Conservation (phyloP, 1,284 basidiomycete species). For the Bjerkandera adusta region DNA sequence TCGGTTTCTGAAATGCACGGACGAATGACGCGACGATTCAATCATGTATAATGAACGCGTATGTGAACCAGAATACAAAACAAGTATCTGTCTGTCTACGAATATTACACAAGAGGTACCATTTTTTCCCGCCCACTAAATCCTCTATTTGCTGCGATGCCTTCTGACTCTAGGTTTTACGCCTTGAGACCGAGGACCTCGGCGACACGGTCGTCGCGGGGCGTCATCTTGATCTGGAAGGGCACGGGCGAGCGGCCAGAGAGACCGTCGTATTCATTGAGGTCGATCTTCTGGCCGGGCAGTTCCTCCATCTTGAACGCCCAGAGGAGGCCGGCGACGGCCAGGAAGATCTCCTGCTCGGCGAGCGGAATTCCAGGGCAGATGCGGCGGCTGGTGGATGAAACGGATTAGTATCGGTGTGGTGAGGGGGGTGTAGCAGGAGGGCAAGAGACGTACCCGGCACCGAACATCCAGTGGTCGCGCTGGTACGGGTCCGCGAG, state of each 20-base stretch:
- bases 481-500: conserved; percentile 37
- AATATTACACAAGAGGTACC: too few relatives aligned
- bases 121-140: too few relatives aligned
- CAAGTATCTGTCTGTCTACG: too few relatives aligned
- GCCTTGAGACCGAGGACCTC: conserved; percentile 7
- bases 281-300: conserved; percentile 12
- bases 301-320: conserved; percentile 14
- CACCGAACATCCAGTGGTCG: conserved; percentile 45
- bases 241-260: conserved; percentile 14
- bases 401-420: not conserved
- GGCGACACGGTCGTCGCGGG: conserved; percentile 12
- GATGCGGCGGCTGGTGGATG: conserved; percentile 23
- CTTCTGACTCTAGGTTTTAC: too few relatives aligned
- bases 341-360: conserved; percentile 17
- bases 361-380: conserved; percentile 15
- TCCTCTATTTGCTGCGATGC: too few relatives aligned
- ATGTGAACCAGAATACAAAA: too few relatives aligned
- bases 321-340: conserved; percentile 14
- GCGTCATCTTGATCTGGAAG: conserved; percentile 11
- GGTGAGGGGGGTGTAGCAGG: not conserved
- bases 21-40: too few relatives aligned
- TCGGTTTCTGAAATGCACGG: conserved; percentile 21
- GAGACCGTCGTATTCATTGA: conserved; percentile 15
- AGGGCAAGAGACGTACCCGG: conserved; percentile 24
- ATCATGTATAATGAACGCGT: too few relatives aligned